Evolutionary conservation across 345 rosid species (phyloP).

Genomic region (Rhizophora apiculata): DNA sequence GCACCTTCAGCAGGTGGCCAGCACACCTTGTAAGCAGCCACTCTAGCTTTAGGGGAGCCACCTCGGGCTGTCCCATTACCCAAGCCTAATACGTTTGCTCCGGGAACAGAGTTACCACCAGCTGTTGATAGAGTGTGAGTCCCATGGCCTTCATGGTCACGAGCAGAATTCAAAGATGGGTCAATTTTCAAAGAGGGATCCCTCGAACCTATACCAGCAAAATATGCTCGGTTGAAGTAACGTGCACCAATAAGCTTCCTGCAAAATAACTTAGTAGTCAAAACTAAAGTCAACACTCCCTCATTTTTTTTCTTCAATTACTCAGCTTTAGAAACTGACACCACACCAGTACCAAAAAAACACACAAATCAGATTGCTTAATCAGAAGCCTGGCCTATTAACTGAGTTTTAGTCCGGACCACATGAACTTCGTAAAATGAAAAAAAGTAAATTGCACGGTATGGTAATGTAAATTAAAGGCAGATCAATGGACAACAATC

Average conservation of each 20-base stretch:
- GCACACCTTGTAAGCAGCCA: slow-evolving; percentile 61
- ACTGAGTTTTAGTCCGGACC: no score
- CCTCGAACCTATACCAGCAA: slow-evolving; percentile 30
- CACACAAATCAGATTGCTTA: no score
- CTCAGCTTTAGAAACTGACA: no score
- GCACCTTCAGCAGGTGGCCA: slow-evolving; percentile 38
- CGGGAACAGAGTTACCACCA: slow-evolving; percentile 47
- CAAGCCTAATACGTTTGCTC: slow-evolving; percentile 41
- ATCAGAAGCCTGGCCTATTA: no score
- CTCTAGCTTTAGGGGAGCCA: slow-evolving; percentile 57
- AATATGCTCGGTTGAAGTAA: slow-evolving; percentile 56
- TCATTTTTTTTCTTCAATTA: no score
- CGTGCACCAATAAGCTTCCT: slow-evolving; percentile 69
- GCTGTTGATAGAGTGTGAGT: slow-evolving; percentile 65
- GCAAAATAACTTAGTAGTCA: not conserved
- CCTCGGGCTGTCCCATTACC: slow-evolving; percentile 71
- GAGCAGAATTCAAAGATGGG: slow-evolving; percentile 24
- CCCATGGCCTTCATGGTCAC: slow-evolving; percentile 57
- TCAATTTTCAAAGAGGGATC: not conserved
- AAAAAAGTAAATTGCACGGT: no score
- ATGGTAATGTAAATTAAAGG: not conserved
- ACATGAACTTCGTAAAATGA: no score
- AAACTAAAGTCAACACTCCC: not conserved
- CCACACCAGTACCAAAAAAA: no score
- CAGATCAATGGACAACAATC: not conserved